Conservation (phyloP, 495 filamentous ascomycete species). For the Penicillium waksmanii region DNA sequence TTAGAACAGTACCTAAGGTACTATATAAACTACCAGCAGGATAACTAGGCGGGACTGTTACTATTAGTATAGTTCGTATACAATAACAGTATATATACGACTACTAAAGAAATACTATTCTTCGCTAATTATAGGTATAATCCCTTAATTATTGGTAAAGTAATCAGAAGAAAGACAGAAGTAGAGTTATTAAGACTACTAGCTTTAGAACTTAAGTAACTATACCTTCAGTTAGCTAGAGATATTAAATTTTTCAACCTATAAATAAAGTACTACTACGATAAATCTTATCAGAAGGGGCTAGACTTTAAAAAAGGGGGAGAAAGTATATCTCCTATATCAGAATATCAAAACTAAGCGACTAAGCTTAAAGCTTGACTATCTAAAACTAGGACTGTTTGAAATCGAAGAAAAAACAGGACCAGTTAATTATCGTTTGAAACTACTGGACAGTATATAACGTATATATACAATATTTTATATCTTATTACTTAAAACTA, state of each 20-base stretch:
- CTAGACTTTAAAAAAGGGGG: not conserved
- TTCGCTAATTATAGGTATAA: too few species aligned
- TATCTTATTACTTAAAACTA: too few species aligned
- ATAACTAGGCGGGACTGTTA: constrained; percentile 32
- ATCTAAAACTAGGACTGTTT: constrained; percentile 15
- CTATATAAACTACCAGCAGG: constrained; percentile 32
- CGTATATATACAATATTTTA: constrained; percentile 13
- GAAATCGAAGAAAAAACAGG: constrained; percentile 15
- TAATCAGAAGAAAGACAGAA: not conserved
- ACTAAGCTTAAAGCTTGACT: constrained; percentile 13
- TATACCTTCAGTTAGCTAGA: not conserved
- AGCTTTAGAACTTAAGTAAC: not conserved
- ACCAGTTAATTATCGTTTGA: constrained; percentile 13
- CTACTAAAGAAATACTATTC: constrained; percentile 17
- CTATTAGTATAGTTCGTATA: constrained; percentile 29
- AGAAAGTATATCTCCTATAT: constrained; percentile 9
- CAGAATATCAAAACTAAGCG: constrained; percentile 10
- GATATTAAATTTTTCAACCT: not conserved
- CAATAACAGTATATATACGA: constrained; percentile 18
- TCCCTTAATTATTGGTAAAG: not conserved
- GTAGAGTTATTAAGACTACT: not conserved
- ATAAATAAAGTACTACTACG: not conserved
- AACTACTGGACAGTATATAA: constrained; percentile 10
- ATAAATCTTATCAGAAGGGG: not conserved
- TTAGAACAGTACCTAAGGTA: constrained; percentile 27